Percentiles rank a stretch among this genome's conserved stretches.
phyloP scores from a whole-genome alignment of 192 early-diverging fungal species.

The Cladochytrium replicatum region DNA sequence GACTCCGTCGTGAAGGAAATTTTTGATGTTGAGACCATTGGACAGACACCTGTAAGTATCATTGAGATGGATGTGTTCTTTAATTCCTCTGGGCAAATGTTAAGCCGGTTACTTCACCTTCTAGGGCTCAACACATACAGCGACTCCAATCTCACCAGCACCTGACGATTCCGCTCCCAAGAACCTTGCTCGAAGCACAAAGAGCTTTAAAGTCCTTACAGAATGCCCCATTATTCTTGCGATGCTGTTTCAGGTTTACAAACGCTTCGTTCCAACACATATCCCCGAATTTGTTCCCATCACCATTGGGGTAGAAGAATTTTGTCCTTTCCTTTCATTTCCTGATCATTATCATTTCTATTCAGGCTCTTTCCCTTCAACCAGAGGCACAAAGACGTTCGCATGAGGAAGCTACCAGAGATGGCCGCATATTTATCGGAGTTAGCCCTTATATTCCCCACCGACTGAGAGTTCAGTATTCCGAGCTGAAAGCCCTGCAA shows the following conservation, averaged over 20 bases:
- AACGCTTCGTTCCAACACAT: constrained; percentile 66
- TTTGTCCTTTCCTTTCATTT: constrained; percentile 1
- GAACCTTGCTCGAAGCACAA: constrained; percentile 60
- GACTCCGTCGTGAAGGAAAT: constrained; percentile 66
- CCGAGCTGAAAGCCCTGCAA: constrained; percentile 90
- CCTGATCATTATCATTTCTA: background rate
- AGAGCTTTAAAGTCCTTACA: constrained; percentile 94
- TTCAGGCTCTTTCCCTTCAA: constrained; percentile 9
- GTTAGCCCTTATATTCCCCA: constrained; percentile 66
- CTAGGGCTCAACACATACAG: no score
- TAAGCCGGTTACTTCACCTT: background rate
- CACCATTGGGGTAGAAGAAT: constrained; percentile 59
- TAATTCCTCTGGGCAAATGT: background rate
- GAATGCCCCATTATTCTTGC: constrained; percentile 99
- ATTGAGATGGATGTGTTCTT: background rate
- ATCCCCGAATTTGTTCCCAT: constrained; percentile 80
- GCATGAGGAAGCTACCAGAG: constrained; percentile 35
- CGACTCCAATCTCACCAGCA: constrained; percentile 43
- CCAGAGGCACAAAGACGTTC: constrained; percentile 20
- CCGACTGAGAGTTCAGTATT: constrained; percentile 45
- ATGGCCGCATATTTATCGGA: constrained; percentile 64
- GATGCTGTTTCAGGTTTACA: constrained; percentile 82
- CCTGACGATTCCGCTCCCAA: constrained; percentile 43
- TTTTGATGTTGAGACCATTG: constrained; percentile 65
- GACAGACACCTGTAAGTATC: background rate